These are phyloP conservation scores for Sclerotinia minor DNA, from an alignment of 2,329 filamentous ascomycete genomes.

Conservation along the genomic window DNA sequence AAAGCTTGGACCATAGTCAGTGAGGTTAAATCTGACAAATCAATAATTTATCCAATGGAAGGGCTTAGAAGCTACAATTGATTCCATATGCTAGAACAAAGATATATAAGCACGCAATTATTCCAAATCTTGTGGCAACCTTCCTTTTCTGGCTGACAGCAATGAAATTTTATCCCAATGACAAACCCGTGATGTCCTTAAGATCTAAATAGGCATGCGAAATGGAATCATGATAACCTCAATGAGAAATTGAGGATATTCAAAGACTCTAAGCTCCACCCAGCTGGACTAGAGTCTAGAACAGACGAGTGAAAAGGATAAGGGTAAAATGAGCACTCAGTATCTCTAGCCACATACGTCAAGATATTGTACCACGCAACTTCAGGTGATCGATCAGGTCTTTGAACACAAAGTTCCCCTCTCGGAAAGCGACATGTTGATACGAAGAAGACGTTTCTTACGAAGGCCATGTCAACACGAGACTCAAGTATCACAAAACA, in stretches of 20 bases:
- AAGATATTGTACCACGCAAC: neutral
- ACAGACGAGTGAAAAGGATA: neutral
- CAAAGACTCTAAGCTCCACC: neutral
- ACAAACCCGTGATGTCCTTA: neutral
- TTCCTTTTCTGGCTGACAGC: conserved; percentile 14
- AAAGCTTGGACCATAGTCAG: neutral
- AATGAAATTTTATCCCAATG: neutral
- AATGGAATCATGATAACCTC: neutral
- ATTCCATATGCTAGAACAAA: conserved; percentile 1
- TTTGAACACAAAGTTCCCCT: neutral
- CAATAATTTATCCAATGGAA: conserved; percentile 5
- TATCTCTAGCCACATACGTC: conserved; percentile 1
- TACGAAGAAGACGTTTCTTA: neutral
- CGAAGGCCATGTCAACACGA: neutral
- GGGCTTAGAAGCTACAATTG: neutral
- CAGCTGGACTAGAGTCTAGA: neutral
- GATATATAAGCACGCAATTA: neutral
- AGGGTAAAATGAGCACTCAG: neutral
- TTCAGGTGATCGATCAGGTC: neutral
- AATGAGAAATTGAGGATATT: neutral
- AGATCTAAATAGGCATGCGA: neutral
- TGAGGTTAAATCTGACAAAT: conserved; percentile 8
- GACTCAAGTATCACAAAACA: conserved; percentile 8
- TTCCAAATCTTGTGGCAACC: conserved; percentile 1
- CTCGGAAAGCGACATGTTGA: conserved; percentile 4